These are phyloP conservation scores for Reticulascus tulasneorum DNA, from an alignment of 2,329 filamentous ascomycete genomes.

Conservation along the genomic window DNA sequence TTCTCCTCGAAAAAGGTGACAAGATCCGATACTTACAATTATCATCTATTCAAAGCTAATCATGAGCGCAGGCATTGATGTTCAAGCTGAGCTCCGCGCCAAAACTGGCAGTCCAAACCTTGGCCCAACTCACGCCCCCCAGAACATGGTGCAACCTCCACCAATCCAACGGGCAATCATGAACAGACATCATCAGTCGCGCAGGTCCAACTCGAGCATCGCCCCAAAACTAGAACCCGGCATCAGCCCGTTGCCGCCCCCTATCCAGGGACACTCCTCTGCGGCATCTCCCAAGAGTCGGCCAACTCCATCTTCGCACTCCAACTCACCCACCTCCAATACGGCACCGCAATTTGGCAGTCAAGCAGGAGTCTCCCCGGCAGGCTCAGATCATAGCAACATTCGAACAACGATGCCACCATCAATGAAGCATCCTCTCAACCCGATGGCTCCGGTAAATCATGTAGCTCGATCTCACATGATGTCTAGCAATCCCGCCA, in stretches of 20 bases:
- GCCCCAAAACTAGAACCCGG: conserved; percentile 68
- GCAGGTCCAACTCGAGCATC: conserved; percentile 69
- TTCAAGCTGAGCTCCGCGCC: conserved; percentile 88
- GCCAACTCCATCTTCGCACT: conserved; percentile 78
- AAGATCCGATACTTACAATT: not conserved
- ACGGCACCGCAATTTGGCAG: conserved; percentile 38
- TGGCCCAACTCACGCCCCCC: conserved; percentile 63
- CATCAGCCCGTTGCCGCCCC: conserved; percentile 39
- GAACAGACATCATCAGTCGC: conserved; percentile 73
- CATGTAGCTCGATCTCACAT: conserved; percentile 29
- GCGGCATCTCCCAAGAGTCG: conserved; percentile 66
- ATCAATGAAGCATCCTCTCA: conserved; percentile 36
- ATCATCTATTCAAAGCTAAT: not conserved
- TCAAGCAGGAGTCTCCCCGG: conserved; percentile 38
- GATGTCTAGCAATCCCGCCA: conserved; percentile 25
- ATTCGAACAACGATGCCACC: conserved; percentile 35
- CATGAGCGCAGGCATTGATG: conserved; percentile 72
- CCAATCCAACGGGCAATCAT: conserved; percentile 77
- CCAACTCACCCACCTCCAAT: conserved; percentile 52
- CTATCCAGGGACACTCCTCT: conserved; percentile 45
- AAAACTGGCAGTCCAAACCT: conserved; percentile 87
- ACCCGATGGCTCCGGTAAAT: conserved; percentile 25
- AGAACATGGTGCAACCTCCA: conserved; percentile 66
- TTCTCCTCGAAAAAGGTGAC: conserved; percentile 90
- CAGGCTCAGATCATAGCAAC: conserved; percentile 43